These are phyloP conservation scores for Bipolaris sorokiniana DNA, from an alignment of 2,329 filamentous ascomycete species.

Conservation along the genomic window DNA sequence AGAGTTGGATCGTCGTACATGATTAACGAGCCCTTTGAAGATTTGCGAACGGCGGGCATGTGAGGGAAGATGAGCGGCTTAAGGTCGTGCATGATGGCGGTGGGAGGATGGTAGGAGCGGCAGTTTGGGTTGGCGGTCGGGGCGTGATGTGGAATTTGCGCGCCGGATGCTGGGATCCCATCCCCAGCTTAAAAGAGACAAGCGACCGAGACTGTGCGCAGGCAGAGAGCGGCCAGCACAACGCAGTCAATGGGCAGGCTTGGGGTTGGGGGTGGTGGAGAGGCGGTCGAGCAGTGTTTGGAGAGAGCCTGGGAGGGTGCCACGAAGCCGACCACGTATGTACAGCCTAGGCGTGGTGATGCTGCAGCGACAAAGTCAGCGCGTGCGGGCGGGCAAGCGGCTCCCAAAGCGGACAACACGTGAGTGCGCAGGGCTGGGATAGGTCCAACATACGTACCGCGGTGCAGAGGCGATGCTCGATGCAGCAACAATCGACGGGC, in stretches of 20 bases:
- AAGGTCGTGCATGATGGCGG: slow-evolving; percentile 47
- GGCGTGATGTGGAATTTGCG: slow-evolving; percentile 38
- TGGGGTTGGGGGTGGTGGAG: slow-evolving; percentile 28
- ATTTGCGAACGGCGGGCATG: slow-evolving; percentile 47
- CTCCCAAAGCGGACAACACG: slow-evolving; percentile 40
- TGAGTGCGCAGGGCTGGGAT: slow-evolving; percentile 35
- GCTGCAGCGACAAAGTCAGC: slow-evolving; percentile 33
- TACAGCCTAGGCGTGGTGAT: slow-evolving; percentile 37
- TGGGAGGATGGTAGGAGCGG: slow-evolving; percentile 1
- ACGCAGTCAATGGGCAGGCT: slow-evolving; percentile 24
- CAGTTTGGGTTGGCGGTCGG: slow-evolving; percentile 22
- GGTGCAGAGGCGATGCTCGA: slow-evolving; percentile 6
- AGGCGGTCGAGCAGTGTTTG: slow-evolving; percentile 42
- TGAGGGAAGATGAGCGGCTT: slow-evolving; percentile 49
- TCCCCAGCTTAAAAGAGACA: slow-evolving; percentile 42
- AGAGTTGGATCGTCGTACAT: slow-evolving; percentile 41
- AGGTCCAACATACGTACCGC: slow-evolving; percentile 29
- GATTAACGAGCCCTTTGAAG: slow-evolving; percentile 43
- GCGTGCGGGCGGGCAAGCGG: slow-evolving; percentile 26
- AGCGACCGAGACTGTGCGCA: slow-evolving; percentile 11
- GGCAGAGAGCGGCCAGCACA: slow-evolving; percentile 24
- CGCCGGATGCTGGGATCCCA: slow-evolving; percentile 43
- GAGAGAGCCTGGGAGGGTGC: slow-evolving; percentile 39
- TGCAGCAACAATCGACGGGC: slow-evolving; percentile 6
- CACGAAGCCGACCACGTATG: slow-evolving; percentile 51